A percentile compares a stretch with the other conserved stretches of the same genome.
Evolutionary conservation across 352 stramenopile species (phyloP).

Genomic region (Pythium phragmitis): DNA sequence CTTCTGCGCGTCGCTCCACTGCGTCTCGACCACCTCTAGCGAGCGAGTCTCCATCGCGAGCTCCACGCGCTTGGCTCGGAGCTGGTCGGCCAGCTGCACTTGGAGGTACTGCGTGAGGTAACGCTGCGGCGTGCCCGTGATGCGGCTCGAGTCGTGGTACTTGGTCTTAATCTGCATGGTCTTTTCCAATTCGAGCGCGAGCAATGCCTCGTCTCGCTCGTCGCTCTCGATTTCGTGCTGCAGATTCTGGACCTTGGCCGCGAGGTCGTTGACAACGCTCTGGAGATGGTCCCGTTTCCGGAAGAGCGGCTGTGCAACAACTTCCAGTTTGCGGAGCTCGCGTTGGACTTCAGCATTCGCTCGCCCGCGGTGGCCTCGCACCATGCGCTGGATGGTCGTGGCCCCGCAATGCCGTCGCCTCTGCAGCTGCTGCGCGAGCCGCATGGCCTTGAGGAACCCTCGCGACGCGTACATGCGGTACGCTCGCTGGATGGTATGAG

Average conservation of each 20-base stretch:
- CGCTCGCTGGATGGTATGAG: constrained; percentile 52
- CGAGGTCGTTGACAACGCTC: constrained; percentile 43
- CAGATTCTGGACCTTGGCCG: constrained; percentile 46
- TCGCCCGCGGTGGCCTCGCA: constrained; percentile 79
- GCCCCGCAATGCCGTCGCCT: constrained; percentile 39
- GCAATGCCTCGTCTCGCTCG: constrained; percentile 51
- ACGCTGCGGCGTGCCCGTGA: constrained; percentile 87
- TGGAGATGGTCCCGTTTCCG: constrained; percentile 47
- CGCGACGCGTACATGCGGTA: constrained; percentile 64
- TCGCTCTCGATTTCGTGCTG: constrained; percentile 38
- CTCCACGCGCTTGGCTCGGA: constrained; percentile 68
- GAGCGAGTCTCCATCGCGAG: constrained; percentile 53
- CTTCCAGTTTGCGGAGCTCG: constrained; percentile 73
- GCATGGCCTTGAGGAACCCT: constrained; percentile 64
- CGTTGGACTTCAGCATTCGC: constrained; percentile 61
- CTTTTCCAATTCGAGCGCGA: constrained; percentile 76
- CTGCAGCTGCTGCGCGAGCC: constrained; percentile 46
- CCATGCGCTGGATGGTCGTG: constrained; percentile 71
- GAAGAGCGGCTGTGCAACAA: constrained; percentile 73
- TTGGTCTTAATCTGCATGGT: constrained; percentile 84
- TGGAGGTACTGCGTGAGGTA: constrained; percentile 93
- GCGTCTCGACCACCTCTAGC: constrained; percentile 56
- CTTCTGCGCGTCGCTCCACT: constrained; percentile 63
- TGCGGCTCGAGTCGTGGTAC: constrained; percentile 82
- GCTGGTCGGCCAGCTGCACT: constrained; percentile 85